phyloP scores from a whole-genome alignment of 108 stramenopile genomes.

The Aurantiochytrium sp. region DNA sequence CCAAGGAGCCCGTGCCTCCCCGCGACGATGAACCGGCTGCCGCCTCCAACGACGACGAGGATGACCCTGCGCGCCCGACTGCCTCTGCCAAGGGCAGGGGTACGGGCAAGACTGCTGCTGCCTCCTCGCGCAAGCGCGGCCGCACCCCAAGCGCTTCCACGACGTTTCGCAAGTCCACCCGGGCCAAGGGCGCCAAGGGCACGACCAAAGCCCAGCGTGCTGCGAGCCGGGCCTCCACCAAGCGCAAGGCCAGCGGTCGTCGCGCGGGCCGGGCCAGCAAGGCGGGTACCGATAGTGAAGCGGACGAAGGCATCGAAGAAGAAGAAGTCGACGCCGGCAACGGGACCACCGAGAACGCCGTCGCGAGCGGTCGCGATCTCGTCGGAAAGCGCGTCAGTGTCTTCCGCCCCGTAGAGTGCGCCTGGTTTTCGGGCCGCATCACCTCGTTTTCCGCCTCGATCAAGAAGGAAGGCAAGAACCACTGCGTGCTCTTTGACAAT shows the following conservation, averaged over 20 bases:
- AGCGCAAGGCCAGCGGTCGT: background rate
- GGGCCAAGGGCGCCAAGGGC: too few relatives aligned
- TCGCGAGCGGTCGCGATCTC: background rate
- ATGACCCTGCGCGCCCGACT: too few relatives aligned
- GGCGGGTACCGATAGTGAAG: background rate
- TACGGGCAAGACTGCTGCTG: too few relatives aligned
- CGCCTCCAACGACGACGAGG: background rate
- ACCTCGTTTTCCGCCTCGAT: background rate
- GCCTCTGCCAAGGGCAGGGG: too few relatives aligned
- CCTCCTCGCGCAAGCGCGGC: too few relatives aligned
- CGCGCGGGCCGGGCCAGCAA: background rate
- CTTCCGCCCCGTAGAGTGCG: conserved; percentile 17
- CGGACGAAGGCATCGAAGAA: background rate
- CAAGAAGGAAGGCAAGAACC: background rate
- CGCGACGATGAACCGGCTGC: background rate
- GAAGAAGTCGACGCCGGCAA: background rate
- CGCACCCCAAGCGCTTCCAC: too few relatives aligned
- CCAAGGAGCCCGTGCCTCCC: background rate
- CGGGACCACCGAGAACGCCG: background rate
- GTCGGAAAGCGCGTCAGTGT: background rate
- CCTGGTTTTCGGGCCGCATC: conserved; percentile 11
- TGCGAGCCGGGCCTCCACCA: too few relatives aligned
- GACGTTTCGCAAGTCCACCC: too few relatives aligned
- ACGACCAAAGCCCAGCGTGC: too few relatives aligned
- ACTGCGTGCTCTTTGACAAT: background rate